Conservation (phyloP, 1,284 basidiomycete genomes). For the Boletus mariae region DNA sequence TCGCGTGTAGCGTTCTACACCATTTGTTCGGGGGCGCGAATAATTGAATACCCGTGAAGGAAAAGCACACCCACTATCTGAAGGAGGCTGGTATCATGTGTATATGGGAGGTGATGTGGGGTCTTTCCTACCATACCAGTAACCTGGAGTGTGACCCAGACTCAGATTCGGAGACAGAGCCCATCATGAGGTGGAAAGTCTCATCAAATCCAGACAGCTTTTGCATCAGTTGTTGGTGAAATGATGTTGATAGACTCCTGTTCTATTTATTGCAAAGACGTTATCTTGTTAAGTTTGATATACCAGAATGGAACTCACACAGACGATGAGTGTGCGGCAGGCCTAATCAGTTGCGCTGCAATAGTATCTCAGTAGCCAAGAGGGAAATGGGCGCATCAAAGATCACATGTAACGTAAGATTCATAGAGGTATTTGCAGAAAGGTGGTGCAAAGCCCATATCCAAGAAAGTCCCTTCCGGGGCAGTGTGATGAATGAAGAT, state of each 20-base stretch:
- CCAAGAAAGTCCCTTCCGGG: slow-evolving; percentile 30
- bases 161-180: slow-evolving; percentile 40
- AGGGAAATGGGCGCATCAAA: slow-evolving; percentile 22
- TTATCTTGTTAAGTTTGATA: background rate
- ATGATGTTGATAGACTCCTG: slow-evolving; percentile 32
- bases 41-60: slow-evolving; percentile 22
- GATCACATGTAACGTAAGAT: slow-evolving; percentile 21
- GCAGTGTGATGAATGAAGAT: slow-evolving; percentile 17
- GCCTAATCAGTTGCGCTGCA: slow-evolving; percentile 4
- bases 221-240: slow-evolving; percentile 33
- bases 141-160: slow-evolving; percentile 48
- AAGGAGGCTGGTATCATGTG: background rate
- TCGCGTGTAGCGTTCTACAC: slow-evolving; percentile 22
- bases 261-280: slow-evolving; percentile 3
- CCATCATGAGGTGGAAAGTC: slow-evolving; percentile 45
- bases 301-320: slow-evolving; percentile 7
- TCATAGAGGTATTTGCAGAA: slow-evolving; percentile 43
- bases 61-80: slow-evolving; percentile 8
- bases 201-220: slow-evolving; percentile 52
- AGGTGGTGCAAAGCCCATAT: slow-evolving; percentile 38
- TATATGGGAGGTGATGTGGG: slow-evolving; percentile 6
- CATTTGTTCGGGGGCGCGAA: slow-evolving; percentile 10
- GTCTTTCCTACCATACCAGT: slow-evolving; percentile 47
- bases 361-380: slow-evolving; percentile 24
- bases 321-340: background rate